Evolutionary conservation across 2,329 filamentous ascomycete genomes (phyloP).

Genomic region (Fusarium pseudoanthophilum): DNA sequence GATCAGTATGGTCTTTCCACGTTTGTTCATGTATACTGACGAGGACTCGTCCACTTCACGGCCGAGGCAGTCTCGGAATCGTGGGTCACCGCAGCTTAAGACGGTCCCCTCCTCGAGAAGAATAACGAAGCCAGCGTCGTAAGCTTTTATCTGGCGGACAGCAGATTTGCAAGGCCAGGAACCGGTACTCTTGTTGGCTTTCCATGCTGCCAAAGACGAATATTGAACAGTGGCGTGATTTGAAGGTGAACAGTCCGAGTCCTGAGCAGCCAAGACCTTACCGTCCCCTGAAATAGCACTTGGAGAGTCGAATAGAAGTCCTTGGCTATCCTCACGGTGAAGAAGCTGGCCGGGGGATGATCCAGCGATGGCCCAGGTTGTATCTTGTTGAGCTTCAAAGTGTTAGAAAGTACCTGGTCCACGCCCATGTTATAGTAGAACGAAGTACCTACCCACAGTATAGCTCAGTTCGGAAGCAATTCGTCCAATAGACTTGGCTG

Average conservation of each 20-base stretch:
- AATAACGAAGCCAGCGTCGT: slow-evolving; percentile 61
- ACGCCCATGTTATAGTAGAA: accelerated
- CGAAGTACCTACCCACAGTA: slow-evolving; percentile 55
- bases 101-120: slow-evolving; percentile 58
- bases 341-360: neutral
- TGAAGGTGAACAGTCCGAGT: neutral
- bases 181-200: neutral
- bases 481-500: slow-evolving; percentile 49
- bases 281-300: slow-evolving; percentile 34
- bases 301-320: slow-evolving; percentile 5
- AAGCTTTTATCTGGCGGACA: slow-evolving; percentile 58
- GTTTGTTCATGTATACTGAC: slow-evolving; percentile 39
- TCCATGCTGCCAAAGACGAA: slow-evolving; percentile 37
- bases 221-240: slow-evolving; percentile 34
- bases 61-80: slow-evolving; percentile 67
- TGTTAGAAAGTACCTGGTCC: neutral
- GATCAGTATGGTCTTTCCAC: slow-evolving; percentile 9
- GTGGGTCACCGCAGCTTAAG: slow-evolving; percentile 66
- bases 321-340: neutral
- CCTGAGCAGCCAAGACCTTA: slow-evolving; percentile 9
- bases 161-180: slow-evolving; percentile 39
- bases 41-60: slow-evolving; percentile 55
- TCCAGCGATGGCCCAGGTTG: slow-evolving; percentile 36
- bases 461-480: slow-evolving; percentile 54
- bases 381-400: slow-evolving; percentile 36